Percentiles rank a stretch among this genome's conserved stretches.
These are phyloP conservation scores for Gracilaria vermiculophylla DNA, from an alignment of 23 red algal genomes.

Conservation along the genomic window DNA sequence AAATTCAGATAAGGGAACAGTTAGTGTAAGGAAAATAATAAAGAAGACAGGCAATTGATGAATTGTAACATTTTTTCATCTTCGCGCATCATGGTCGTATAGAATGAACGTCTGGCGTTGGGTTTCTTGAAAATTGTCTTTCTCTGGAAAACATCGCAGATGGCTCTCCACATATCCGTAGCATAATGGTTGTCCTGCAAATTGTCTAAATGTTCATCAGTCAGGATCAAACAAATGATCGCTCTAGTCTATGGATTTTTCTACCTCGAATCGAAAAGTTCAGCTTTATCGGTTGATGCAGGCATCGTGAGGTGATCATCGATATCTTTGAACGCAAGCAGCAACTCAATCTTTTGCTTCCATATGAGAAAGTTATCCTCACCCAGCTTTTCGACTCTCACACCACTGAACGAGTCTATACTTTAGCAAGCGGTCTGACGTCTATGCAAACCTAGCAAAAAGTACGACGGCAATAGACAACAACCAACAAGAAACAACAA, in stretches of 20 bases:
- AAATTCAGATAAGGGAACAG: too few species aligned
- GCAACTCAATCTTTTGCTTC: too few species aligned
- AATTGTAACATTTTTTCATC: too few species aligned
- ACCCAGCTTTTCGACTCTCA: conserved; percentile 21
- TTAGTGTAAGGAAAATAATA: too few species aligned
- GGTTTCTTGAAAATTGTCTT: conserved; percentile 2
- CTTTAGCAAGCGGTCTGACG: too few species aligned
- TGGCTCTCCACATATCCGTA: conserved; percentile 20
- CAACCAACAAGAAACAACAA: too few species aligned
- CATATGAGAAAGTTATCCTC: conserved; percentile 23
- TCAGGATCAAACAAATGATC: not conserved
- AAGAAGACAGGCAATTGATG: too few species aligned
- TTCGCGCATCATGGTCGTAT: conserved; percentile 17
- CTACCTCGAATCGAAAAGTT: not conserved
- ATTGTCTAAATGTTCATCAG: conserved; percentile 25
- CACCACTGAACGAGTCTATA: conserved; percentile 18
- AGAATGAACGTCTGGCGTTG: conserved; percentile 3
- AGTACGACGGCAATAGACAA: not conserved
- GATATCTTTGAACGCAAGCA: too few species aligned
- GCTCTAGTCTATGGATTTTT: conserved; percentile 6
- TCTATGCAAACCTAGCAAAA: too few species aligned
- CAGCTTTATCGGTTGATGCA: not conserved
- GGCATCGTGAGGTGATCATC: too few species aligned
- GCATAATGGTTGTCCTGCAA: not conserved
- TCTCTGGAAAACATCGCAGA: conserved; percentile 36